Conservation (phyloP, 768 basidiomycete species). For the Rhodotorula taiwanensis region DNA sequence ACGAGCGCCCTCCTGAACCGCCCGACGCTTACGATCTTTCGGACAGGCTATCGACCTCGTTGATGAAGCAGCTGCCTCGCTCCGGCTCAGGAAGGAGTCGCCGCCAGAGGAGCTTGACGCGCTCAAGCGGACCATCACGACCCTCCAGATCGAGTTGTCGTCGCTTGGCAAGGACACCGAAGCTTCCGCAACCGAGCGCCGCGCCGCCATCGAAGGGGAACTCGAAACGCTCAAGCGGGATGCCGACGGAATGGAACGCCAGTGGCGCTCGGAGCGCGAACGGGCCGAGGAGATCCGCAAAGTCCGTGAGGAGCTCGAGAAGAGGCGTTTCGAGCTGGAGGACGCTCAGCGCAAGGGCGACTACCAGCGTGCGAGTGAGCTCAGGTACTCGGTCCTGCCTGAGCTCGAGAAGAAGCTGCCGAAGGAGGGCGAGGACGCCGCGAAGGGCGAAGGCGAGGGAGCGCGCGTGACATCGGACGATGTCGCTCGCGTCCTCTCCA, state of each 20-base stretch:
- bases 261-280: slow-evolving; percentile 61
- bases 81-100: slow-evolving; percentile 87
- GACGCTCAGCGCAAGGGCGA: slow-evolving; percentile 72
- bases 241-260: slow-evolving; percentile 61
- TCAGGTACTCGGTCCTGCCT: slow-evolving; percentile 83
- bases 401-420: slow-evolving; percentile 56
- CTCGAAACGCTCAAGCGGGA: slow-evolving; percentile 4
- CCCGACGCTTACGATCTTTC: too few species aligned
- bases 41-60: slow-evolving; percentile 51
- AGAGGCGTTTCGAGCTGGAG: slow-evolving; percentile 78
- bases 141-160: slow-evolving; percentile 83
- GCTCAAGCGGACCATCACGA: slow-evolving; percentile 61
- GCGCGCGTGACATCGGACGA: slow-evolving; percentile 42
- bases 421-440: slow-evolving; percentile 16
- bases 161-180: slow-evolving; percentile 72
- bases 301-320: slow-evolving; percentile 73
- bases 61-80: slow-evolving; percentile 79
- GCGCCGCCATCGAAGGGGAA: slow-evolving; percentile 13
- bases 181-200: slow-evolving; percentile 2
- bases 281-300: slow-evolving; percentile 59
- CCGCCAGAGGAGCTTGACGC: slow-evolving; percentile 86
- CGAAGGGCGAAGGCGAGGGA: slow-evolving; percentile 18
- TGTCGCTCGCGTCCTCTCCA: slow-evolving; percentile 17
- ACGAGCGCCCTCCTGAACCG: too few species aligned
- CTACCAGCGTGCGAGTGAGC: slow-evolving; percentile 62